Evolutionary conservation across 2,329 filamentous ascomycete species (phyloP).

Genomic region (Fusarium multiceps): DNA sequence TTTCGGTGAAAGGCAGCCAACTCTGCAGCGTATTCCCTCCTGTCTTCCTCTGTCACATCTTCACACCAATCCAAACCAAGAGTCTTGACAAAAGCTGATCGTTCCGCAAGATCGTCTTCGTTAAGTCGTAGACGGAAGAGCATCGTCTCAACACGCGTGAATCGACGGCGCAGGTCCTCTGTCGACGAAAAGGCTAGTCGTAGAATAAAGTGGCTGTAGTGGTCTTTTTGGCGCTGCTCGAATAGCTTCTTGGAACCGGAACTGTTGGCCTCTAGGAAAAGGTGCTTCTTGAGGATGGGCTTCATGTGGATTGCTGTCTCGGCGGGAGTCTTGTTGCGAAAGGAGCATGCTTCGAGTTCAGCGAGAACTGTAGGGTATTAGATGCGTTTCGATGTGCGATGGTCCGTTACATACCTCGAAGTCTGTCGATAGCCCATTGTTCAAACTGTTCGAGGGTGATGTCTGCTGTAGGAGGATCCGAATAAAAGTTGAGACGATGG

Average conservation of each 20-base stretch:
- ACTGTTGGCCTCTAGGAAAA: constrained; percentile 81
- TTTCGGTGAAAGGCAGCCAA: constrained; percentile 64
- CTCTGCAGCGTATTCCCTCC: constrained; percentile 68
- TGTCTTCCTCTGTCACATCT: constrained; percentile 82
- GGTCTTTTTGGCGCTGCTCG: constrained; percentile 88
- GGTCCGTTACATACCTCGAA: constrained; percentile 70
- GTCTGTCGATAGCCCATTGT: constrained; percentile 95
- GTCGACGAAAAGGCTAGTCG: constrained; percentile 92
- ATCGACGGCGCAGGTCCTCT: constrained; percentile 88
- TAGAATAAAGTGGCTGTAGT: constrained; percentile 98
- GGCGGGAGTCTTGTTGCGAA: constrained; percentile 86
- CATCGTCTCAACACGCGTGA: constrained; percentile 86
- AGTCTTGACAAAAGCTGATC: constrained; percentile 78
- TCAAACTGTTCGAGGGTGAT: constrained; percentile 98
- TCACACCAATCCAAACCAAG: constrained; percentile 94
- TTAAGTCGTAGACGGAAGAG: constrained; percentile 86
- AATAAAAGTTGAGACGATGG: constrained; percentile 92
- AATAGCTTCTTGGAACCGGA: constrained; percentile 69
- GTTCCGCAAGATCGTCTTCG: constrained; percentile 79
- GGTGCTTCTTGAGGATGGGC: constrained; percentile 85
- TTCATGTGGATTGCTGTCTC: constrained; percentile 89
- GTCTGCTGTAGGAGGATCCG: constrained; percentile 86
- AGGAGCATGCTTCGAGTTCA: constrained; percentile 92
- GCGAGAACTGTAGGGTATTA: constrained; percentile 71
- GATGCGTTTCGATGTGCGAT: background rate